Conservation (phyloP, 179 eudicot genomes). For the Beta corolliflora region DNA sequence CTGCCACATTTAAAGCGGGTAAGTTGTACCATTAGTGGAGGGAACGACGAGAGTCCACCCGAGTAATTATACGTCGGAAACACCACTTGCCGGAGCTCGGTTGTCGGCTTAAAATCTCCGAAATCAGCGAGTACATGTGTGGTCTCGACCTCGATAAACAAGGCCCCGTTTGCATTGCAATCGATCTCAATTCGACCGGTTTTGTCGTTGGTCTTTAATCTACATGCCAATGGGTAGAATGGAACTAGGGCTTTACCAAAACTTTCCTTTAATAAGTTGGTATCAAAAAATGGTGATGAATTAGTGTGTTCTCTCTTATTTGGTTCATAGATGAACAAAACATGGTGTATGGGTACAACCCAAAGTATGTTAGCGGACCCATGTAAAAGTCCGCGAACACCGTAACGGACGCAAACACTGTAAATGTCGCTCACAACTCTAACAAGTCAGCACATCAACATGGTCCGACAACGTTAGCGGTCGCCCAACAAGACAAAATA, state of each 20-base stretch:
- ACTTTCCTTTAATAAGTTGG: background rate
- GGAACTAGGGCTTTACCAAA: conserved; percentile 15
- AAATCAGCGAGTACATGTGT: too few relatives aligned
- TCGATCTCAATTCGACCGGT: conserved; percentile 18
- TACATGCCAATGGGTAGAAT: conserved; percentile 27
- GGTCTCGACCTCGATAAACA: conserved; percentile 20
- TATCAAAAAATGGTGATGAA: background rate
- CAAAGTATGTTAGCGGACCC: too few relatives aligned
- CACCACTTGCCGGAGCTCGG: conserved; percentile 14
- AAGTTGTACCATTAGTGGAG: conserved; percentile 39
- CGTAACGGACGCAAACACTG: too few relatives aligned
- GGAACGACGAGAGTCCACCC: conserved; percentile 4
- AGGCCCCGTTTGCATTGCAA: conserved; percentile 16
- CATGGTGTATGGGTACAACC: too few relatives aligned
- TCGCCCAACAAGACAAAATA: too few relatives aligned
- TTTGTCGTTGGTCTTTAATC: background rate
- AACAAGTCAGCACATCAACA: too few relatives aligned
- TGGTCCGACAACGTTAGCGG: too few relatives aligned
- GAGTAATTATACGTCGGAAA: conserved; percentile 20
- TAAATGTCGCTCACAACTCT: too few relatives aligned
- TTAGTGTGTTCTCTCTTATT: background rate
- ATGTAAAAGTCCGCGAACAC: too few relatives aligned
- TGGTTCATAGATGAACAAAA: conserved; percentile 2
- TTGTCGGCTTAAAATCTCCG: too few relatives aligned
- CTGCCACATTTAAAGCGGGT: conserved; percentile 86